Evolutionary conservation across 176 grass and related monocot species (phyloP).

Genomic region (Phoenix roebelenii): DNA sequence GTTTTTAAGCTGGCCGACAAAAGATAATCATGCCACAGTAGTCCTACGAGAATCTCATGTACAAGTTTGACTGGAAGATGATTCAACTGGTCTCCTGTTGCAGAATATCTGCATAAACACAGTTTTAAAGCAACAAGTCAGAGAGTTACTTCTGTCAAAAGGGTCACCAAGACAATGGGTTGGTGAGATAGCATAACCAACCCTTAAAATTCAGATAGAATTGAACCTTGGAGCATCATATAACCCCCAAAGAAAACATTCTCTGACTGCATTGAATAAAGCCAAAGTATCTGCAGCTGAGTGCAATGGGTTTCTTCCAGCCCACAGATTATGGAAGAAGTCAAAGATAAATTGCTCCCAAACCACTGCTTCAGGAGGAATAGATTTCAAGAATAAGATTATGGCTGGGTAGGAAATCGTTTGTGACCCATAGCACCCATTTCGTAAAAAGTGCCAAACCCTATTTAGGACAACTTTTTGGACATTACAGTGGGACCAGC

Average conservation of each 20-base stretch:
- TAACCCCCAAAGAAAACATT: constrained; percentile 68
- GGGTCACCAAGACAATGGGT: neutral
- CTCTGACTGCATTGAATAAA: constrained; percentile 59
- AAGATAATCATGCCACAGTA: constrained; percentile 78
- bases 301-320: constrained; percentile 65
- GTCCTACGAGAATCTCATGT: constrained; percentile 48
- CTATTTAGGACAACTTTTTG: constrained; percentile 56
- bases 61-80: constrained; percentile 40
- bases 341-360: constrained; percentile 61
- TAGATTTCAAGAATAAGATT: constrained; percentile 67
- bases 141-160: neutral
- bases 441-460: constrained; percentile 72
- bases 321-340: constrained; percentile 80
- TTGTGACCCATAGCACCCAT: constrained; percentile 92
- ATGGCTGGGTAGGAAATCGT: constrained; percentile 62
- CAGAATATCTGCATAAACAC: constrained; percentile 43
- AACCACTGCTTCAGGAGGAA: constrained; percentile 46
- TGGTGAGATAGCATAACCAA: neutral
- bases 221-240: constrained; percentile 55
- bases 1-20: constrained; percentile 19
- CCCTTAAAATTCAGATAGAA: neutral
- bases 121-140: neutral
- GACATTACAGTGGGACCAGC: constrained; percentile 82
- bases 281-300: constrained; percentile 49
- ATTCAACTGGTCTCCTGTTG: constrained; percentile 23